Evolutionary conservation across 345 rosid species (phyloP).

Genomic region (Camelina laxa): DNA sequence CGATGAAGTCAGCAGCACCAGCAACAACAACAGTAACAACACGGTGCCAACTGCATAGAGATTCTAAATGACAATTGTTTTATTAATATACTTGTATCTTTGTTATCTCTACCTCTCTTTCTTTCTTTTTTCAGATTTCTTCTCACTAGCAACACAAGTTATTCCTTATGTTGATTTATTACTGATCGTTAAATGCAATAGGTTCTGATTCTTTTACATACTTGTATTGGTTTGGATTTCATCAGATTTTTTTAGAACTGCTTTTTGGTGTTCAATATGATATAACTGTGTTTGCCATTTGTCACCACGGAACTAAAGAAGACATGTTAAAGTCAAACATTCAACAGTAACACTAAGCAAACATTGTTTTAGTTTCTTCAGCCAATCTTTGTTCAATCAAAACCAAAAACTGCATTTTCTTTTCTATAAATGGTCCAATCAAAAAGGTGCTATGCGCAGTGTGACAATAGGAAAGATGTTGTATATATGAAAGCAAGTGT

Average conservation of each 20-base stretch:
- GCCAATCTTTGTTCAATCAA: background rate
- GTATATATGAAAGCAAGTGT: background rate
- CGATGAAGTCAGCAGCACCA: constrained; percentile 29
- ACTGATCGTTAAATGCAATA: constrained; percentile 35
- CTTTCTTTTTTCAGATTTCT: background rate
- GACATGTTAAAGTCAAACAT: constrained; percentile 3
- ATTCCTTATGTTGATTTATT: background rate
- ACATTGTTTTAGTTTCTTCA: background rate
- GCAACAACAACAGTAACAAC: constrained; percentile 30
- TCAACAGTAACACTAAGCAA: constrained; percentile 4
- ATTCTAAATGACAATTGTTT: constrained; percentile 7
- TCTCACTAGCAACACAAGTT: constrained; percentile 24
- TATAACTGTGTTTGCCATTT: constrained; percentile 2
- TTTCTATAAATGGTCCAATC: background rate
- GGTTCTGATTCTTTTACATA: constrained; percentile 26
- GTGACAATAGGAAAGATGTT: background rate
- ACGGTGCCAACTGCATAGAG: constrained; percentile 42
- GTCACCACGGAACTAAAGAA: constrained; percentile 6
- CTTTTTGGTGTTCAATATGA: background rate
- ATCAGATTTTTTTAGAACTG: background rate
- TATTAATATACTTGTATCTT: background rate
- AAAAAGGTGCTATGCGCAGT: constrained; percentile 3
- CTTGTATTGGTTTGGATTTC: background rate
- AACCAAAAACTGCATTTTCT: background rate
- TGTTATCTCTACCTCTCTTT: background rate